Evolutionary conservation across 352 stramenopile genomes (phyloP).

Genomic region (Pilasporangium apinafurcum): DNA sequence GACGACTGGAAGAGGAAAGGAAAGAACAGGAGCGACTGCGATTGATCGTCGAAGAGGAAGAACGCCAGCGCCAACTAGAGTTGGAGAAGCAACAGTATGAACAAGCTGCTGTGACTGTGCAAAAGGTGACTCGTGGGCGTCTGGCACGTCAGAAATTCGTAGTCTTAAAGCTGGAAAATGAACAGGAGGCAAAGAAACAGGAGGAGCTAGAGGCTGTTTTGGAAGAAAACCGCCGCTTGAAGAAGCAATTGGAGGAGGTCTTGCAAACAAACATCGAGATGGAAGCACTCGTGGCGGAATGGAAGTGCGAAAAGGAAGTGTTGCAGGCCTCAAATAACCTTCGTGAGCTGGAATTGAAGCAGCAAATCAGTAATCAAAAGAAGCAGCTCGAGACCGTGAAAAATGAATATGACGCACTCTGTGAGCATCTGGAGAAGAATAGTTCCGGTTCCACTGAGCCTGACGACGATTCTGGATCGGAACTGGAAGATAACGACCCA

Average conservation of each 20-base stretch:
- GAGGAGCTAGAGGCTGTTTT: conserved; percentile 28
- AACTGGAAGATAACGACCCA: conserved; percentile 18
- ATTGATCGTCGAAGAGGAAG: conserved; percentile 19
- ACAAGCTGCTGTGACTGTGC: conserved; percentile 19
- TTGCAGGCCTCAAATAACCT: conserved; percentile 48
- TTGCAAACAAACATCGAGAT: conserved; percentile 55
- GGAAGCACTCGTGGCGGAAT: conserved; percentile 49
- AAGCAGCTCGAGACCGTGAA: conserved; percentile 37
- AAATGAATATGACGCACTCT: conserved; percentile 36
- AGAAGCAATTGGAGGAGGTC: conserved; percentile 48
- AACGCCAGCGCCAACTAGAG: conserved; percentile 18
- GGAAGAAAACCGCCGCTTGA: conserved; percentile 51
- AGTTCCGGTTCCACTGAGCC: conserved; percentile 40
- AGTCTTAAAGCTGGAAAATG: conserved; percentile 39
- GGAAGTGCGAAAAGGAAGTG: conserved; percentile 45
- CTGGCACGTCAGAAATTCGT: conserved; percentile 47
- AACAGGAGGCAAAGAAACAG: conserved; percentile 10
- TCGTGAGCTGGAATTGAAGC: conserved; percentile 46
- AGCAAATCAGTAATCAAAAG: conserved; percentile 39
- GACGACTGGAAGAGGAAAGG: conserved; percentile 9
- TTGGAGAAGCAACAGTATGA: conserved; percentile 26
- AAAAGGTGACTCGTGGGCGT: conserved; percentile 37
- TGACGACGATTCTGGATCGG: conserved; percentile 32
- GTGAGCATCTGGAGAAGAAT: conserved; percentile 42
- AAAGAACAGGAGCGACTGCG: conserved; percentile 8